Conservation (phyloP, 805 yeast species). For the Tetrapisispora phaffii region DNA sequence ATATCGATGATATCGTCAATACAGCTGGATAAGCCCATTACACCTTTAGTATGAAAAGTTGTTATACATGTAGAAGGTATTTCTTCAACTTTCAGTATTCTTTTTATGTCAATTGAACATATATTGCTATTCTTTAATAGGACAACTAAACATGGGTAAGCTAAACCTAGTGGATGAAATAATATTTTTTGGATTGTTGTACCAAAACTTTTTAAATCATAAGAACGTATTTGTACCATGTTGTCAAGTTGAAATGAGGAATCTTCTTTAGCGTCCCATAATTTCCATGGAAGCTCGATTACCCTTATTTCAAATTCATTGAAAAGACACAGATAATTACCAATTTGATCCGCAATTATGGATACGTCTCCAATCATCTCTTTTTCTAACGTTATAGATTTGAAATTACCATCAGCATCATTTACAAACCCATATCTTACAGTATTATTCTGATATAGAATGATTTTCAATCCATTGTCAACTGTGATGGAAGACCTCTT, state of each 20-base stretch:
- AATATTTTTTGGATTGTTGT: constrained; percentile 31
- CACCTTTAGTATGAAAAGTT: constrained; percentile 6
- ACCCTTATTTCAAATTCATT: constrained; percentile 11
- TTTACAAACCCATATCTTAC: constrained; percentile 15
- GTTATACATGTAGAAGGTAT: constrained; percentile 1
- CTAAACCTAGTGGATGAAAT: constrained; percentile 35
- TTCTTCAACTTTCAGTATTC: neutral
- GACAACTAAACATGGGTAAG: constrained; percentile 17
- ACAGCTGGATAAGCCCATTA: constrained; percentile 17
- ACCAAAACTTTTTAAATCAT: neutral
- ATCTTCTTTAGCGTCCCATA: constrained; percentile 5
- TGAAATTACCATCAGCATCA: constrained; percentile 5
- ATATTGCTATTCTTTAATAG: constrained; percentile 20
- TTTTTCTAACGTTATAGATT: constrained; percentile 9
- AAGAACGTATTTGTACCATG: neutral
- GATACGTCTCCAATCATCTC: constrained; percentile 4
- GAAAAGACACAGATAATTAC: constrained; percentile 17
- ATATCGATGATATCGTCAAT: constrained; percentile 17
- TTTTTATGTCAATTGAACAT: constrained; percentile 12
- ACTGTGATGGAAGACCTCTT: constrained; percentile 14
- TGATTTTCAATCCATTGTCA: constrained; percentile 10
- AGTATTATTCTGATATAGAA: constrained; percentile 12
- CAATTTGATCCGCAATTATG: constrained; percentile 12
- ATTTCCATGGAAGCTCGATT: constrained; percentile 24
- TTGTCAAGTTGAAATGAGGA: constrained; percentile 3